Evolutionary conservation across 2,329 filamentous ascomycete genomes (phyloP), one percentile per base, ranked within the genome.

Genomic region (Paraconiothyrium sp.): DNA sequence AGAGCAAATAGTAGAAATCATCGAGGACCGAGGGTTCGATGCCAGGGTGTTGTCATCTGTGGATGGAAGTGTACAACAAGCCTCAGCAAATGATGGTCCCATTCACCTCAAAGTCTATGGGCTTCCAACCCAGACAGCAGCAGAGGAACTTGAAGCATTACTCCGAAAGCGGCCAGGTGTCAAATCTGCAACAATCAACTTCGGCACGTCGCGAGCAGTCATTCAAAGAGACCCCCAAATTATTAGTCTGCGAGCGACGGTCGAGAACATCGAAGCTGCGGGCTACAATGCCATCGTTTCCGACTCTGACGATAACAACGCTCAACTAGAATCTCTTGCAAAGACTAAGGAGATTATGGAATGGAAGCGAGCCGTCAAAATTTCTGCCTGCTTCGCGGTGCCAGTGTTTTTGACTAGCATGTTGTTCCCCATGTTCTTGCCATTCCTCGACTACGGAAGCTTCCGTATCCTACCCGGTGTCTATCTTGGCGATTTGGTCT

Each of bases 331-430:
- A 78, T 98, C 95, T 1, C 85, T 99, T 2, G 92, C 95, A 9
- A 99, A 99, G 81, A 98, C 95, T 0, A 92, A 92, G 69, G 95
- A 99, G 78, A 97, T 99, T 64, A 92, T 91, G 66, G 93, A 97
- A 78, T 99, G 95, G 95, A 89, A 88, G 64, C 87, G 84, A 34
- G 92, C 93, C 0, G 97, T 98, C 79, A 84, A 86, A 64, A 85
- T 90, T 8, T 97, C 93, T 0, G 72, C 92, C 3, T 84, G 85
- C 3, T 98, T 98, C 75, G 93, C 94, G 3, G 81, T 98, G 8
- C 95, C 95, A 0, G 94, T 99, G 37, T 93, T 98, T 73, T 76
- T 97, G 55, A 91, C 97, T 68, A 92, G 91, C 85, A 99, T 99
- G 95, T 79, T 97, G 41, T 83, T 98, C 58, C 95, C 95, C 37